Evolutionary conservation across 768 basidiomycete species (phyloP).

Genomic region (Phlebiopsis gigantea): DNA sequence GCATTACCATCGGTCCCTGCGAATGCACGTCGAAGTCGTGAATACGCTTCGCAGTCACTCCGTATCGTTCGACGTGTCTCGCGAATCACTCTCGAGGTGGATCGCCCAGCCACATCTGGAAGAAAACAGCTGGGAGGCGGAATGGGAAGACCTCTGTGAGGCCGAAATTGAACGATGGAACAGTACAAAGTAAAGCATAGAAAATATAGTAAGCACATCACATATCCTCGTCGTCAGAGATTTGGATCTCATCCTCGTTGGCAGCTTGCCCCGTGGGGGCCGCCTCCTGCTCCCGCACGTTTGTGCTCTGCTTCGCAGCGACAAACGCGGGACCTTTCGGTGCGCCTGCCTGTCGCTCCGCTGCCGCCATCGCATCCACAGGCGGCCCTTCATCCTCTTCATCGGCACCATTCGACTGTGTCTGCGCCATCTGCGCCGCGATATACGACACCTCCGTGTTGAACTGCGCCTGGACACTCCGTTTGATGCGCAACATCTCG

Average conservation of each 20-base stretch:
- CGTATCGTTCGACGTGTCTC: conserved; percentile 64
- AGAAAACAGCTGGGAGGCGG: conserved; percentile 62
- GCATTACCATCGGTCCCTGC: conserved; percentile 64
- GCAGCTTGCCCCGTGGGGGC: conserved; percentile 22
- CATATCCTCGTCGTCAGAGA: conserved; percentile 75
- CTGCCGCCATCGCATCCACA: conserved; percentile 84
- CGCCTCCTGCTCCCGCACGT: conserved; percentile 33
- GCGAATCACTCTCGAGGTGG: conserved; percentile 61
- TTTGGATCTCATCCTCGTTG: conserved; percentile 85
- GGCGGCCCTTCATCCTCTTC: conserved; percentile 29
- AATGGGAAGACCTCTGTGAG: conserved; percentile 75
- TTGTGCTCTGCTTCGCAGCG: conserved; percentile 54
- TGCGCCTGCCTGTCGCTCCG: conserved; percentile 56
- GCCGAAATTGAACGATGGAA: conserved; percentile 77
- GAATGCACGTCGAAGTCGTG: conserved; percentile 50
- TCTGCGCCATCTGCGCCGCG: conserved; percentile 75
- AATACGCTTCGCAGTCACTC: conserved; percentile 58
- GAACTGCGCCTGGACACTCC: conserved; percentile 97
- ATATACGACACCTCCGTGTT: conserved; percentile 95
- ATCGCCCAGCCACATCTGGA: conserved; percentile 61
- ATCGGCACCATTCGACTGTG: conserved; percentile 36
- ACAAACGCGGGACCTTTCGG: conserved; percentile 70
- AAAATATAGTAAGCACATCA: conserved; percentile 12
- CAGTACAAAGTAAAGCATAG: conserved; percentile 14
- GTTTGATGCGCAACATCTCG: conserved; percentile 92